Conservation (phyloP, 495 filamentous ascomycete genomes). For the Pseudoneurospora amorphoporcata region DNA sequence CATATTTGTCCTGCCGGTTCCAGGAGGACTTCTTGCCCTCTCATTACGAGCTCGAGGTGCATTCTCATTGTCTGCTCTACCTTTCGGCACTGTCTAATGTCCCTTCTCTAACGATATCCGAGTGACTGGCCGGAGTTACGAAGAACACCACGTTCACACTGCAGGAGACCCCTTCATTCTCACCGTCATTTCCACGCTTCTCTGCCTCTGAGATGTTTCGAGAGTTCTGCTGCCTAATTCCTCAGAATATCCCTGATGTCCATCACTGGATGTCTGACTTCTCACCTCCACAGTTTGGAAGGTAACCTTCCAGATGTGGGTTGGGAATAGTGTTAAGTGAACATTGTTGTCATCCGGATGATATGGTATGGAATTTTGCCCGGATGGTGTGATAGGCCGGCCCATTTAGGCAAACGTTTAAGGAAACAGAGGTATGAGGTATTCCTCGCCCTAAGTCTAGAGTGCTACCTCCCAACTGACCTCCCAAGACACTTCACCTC, state of each 20-base stretch:
- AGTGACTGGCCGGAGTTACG: not conserved
- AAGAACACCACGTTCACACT: not conserved
- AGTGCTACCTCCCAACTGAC: not conserved
- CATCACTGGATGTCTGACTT: not conserved
- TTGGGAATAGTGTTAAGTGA: not conserved
- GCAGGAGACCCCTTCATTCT: not conserved
- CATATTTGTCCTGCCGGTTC: not conserved
- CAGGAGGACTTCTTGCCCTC: not conserved
- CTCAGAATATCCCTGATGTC: too few relatives aligned
- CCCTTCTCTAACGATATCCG: not conserved
- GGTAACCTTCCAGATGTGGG: not conserved
- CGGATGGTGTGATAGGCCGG: not conserved
- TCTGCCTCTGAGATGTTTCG: not conserved
- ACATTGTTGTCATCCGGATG: not conserved
- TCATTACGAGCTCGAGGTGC: not conserved
- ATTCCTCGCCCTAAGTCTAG: not conserved
- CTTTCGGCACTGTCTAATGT: not conserved
- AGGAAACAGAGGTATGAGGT: not conserved
- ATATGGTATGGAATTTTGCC: not conserved
- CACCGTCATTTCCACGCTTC: not conserved
- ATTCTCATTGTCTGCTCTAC: not conserved
- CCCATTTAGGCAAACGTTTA: not conserved
- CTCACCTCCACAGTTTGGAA: not conserved
- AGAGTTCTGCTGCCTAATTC: not conserved
- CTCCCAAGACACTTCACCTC: not conserved